Evolutionary conservation across 2,329 filamentous ascomycete species (phyloP), one percentile per base, ranked within the genome.

Genomic region (Trichoderma simmonsii): DNA sequence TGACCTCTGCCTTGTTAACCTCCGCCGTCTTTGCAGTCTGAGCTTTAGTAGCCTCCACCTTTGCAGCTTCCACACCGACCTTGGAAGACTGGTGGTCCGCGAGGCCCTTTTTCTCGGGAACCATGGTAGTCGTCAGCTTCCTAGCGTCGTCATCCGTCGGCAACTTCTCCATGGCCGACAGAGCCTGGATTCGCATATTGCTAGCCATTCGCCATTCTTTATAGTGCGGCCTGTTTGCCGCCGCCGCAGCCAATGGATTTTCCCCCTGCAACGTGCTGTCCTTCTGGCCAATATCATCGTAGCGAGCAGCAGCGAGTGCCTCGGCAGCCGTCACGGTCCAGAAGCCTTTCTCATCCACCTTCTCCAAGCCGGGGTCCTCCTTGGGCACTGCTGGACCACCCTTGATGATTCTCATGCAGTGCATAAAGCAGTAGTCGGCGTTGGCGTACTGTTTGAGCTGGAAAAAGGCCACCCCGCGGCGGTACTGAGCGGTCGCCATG

Each of bases 401-500:
- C 73, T 82, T 79, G 32, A 78, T 80, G 7, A 85, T 61, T 5
- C 80, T 76, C 80, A 85, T 83, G 36, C 85, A 82, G 85, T 89
- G 91, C 21, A 85, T 84, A 24, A 95, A 89, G 74, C 95, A 89
- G 75, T 90, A 88, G 72, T 91, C 87, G 0, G 94, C 91, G 81
- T 98, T 92, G 4, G 91, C 94, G 76, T 90, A 93, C 68, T 89
- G 86, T 39, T 88, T 89, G 54, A 94, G 84, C 63, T 90, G 88
- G 80, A 90, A 92, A 30, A 95, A 85, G 12, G 92, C 88, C 14
- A 97, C 89, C 6, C 89, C 92, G 48, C 95, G 89, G 76, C 95
- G 90, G 77, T 96, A 89, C 77, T 98, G 93, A 2, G 93, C 91
- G n/a, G 93, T 89, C 60, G 90, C 86, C 80, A 98, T 93, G 34